A percentile compares a stretch with the other conserved stretches of the same genome.
Evolutionary conservation across 805 yeast species (phyloP).

Genomic region (Ascoidea rubescens): DNA sequence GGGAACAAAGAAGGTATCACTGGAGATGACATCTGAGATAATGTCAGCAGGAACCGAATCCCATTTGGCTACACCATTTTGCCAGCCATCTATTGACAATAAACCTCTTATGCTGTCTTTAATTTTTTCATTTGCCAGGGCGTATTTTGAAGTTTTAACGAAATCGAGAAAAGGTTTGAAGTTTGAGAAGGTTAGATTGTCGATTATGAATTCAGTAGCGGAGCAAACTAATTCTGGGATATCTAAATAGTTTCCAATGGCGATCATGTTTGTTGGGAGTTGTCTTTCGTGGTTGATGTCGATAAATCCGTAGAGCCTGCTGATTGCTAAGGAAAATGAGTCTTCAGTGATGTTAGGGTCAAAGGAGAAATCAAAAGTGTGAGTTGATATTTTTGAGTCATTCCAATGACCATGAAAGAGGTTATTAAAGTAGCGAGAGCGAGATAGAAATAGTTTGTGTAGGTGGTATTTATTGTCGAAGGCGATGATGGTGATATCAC

Average conservation of each 20-base stretch:
- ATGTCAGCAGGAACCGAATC: slow-evolving; percentile 28
- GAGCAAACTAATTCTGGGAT: slow-evolving; percentile 29
- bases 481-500: slow-evolving; percentile 33
- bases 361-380: slow-evolving; percentile 19
- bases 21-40: slow-evolving; percentile 29
- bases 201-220: slow-evolving; percentile 26
- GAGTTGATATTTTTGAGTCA: slow-evolving; percentile 14
- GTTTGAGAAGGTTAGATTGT: slow-evolving; percentile 21
- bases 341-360: slow-evolving; percentile 23
- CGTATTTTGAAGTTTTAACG: slow-evolving; percentile 30
- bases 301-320: slow-evolving; percentile 30
- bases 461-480: slow-evolving; percentile 30
- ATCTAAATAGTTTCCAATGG: slow-evolving; percentile 35
- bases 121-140: slow-evolving; percentile 29
- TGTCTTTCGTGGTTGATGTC: slow-evolving; percentile 20
- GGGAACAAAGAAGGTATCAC: slow-evolving; percentile 38
- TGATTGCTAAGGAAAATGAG: slow-evolving; percentile 34
- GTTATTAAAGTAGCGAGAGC: slow-evolving; percentile 33
- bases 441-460: slow-evolving; percentile 30
- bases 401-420: slow-evolving; percentile 32
- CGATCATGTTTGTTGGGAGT: slow-evolving; percentile 29
- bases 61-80: slow-evolving; percentile 30
- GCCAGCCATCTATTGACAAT: slow-evolving; percentile 36
- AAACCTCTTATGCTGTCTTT: slow-evolving; percentile 32
- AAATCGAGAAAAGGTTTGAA: slow-evolving; percentile 24